Evolutionary conservation across 2,329 filamentous ascomycete species (phyloP).

Genomic region (Exserohilum rostratum): DNA sequence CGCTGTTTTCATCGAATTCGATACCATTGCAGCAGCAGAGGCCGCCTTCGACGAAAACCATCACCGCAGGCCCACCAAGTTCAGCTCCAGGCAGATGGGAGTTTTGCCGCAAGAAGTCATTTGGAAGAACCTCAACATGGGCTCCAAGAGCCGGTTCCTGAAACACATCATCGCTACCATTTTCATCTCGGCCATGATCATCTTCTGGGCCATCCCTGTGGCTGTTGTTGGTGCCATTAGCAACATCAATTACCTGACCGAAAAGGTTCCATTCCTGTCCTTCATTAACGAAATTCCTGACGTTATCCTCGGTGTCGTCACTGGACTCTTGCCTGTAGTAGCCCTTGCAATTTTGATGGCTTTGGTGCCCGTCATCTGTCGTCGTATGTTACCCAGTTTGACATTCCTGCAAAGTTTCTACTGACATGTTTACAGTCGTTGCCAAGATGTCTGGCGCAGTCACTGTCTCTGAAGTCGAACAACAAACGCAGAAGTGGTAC

Average conservation of each 20-base stretch:
- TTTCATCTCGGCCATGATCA: constrained; percentile 49
- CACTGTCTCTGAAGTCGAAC: constrained; percentile 56
- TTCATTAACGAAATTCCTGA: constrained; percentile 52
- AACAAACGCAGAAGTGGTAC: constrained; percentile 90
- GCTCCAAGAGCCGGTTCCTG: constrained; percentile 35
- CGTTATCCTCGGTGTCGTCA: constrained; percentile 52
- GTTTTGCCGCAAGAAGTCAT: constrained; percentile 54
- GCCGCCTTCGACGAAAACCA: constrained; percentile 62
- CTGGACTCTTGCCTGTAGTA: constrained; percentile 53
- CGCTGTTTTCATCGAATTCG: constrained; percentile 88
- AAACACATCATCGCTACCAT: constrained; percentile 43
- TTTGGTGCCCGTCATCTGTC: constrained; percentile 52
- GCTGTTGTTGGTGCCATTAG: constrained; percentile 52
- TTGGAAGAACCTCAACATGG: constrained; percentile 54
- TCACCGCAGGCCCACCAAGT: constrained; percentile 12
- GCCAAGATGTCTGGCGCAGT: constrained; percentile 44
- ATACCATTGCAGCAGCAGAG: constrained; percentile 80
- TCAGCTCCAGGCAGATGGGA: constrained; percentile 51
- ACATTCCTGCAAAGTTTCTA: background rate
- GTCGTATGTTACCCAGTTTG: constrained; percentile 6
- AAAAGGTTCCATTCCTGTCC: constrained; percentile 45
- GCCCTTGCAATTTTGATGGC: constrained; percentile 53
- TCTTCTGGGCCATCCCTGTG: constrained; percentile 55
- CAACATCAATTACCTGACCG: constrained; percentile 52
- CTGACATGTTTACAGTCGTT: constrained; percentile 21